Base-by-base conservation (phyloP, 202 grass and related monocot genomes). In the Digitaria exilis region DNA sequence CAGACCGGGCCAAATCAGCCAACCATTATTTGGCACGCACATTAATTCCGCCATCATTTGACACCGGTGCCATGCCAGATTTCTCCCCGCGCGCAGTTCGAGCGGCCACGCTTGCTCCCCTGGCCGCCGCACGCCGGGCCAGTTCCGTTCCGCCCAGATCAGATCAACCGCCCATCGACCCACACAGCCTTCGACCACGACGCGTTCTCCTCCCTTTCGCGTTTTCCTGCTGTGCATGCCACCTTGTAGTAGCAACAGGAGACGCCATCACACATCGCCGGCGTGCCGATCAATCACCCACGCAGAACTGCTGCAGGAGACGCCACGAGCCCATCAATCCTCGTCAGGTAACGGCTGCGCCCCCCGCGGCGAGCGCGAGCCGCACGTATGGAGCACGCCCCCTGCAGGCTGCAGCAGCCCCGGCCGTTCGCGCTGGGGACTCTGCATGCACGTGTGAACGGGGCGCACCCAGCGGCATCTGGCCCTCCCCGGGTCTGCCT, bases 371-470 rank as follows among this genome's bases (percentile, higher is more conserved):
- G 65, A 58, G 17, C 64, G 1, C 41, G 29, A 2, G n/a, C n/a
- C n/a, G 4, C 32, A 8, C 30, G 62, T 24, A 61, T 4, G n/a
- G n/a, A n/a, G n/a, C n/a, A n/a, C n/a, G n/a, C n/a, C n/a, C n/a
- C n/a, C n/a, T n/a, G n/a, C n/a, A n/a, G n/a, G n/a, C n/a, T n/a
- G n/a, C n/a, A n/a, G n/a, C n/a, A n/a, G n/a, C n/a, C n/a, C n/a
- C n/a, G n/a, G n/a, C n/a, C n/a, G n/a, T n/a, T n/a, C n/a, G n/a
- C n/a, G n/a, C n/a, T n/a, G n/a, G n/a, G n/a, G n/a, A n/a, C n/a
- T n/a, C n/a, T n/a, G n/a, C n/a, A n/a, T n/a, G 80, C 25, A 49
- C 84, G 68, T 67, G 85, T 84, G 86, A 84, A 79, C 85, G 45
- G 14, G 34, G 32, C 21, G 25, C 12, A 57, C 19, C 48, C 68